Base-by-base conservation (phyloP, 1,139 yeast species). In the Nakaseomyces delphensis region DNA sequence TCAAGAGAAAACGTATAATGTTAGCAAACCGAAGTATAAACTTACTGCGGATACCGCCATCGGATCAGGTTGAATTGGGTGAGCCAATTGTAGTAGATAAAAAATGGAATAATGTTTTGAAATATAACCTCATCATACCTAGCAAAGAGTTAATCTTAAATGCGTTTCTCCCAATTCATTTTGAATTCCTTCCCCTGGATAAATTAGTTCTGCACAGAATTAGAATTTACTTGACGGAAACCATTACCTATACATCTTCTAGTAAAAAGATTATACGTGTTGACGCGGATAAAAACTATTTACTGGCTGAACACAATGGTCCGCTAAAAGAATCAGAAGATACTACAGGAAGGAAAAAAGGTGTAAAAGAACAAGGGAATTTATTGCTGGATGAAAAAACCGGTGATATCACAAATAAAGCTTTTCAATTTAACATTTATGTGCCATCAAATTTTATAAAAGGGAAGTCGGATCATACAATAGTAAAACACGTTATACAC, bases 91-190 rank as follows among this genome's bases (percentile, higher is more conserved):
- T 86, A 6, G 86, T 91, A 35, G 71, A 81, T 20, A 71, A 94
- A 48, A 86, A 82, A 52, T 91, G 98, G 98, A 96, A 89, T 59
- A 87, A 84, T 57, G 86, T 83, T 57, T 64, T 91, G 36, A 78
- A 80, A 49, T 91, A 91, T 57, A 96, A 89, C 56, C 83, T 91
- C 40, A 79, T 84, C 24, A 80, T 91, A 43, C 93, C 83, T 38
- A 82, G 95, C 13, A 91, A 89, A 59, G 79, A 87, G 13, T 77
- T 89, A 43, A 79, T 91, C 3, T 70, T 91, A 41, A 87, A 94
- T 55, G 78, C 89, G 3, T 78, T 75, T 53, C 66, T 91, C 38
- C 96, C 96, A 0, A 70, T 91, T 15, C 84, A 93, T 2, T 82
- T 91, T 64, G 71, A 84, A 55, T 73, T 91, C 49, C 77, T 83